Base-by-base conservation (phyloP, 2,329 filamentous ascomycete genomes). In the Diplodia seriata region DNA sequence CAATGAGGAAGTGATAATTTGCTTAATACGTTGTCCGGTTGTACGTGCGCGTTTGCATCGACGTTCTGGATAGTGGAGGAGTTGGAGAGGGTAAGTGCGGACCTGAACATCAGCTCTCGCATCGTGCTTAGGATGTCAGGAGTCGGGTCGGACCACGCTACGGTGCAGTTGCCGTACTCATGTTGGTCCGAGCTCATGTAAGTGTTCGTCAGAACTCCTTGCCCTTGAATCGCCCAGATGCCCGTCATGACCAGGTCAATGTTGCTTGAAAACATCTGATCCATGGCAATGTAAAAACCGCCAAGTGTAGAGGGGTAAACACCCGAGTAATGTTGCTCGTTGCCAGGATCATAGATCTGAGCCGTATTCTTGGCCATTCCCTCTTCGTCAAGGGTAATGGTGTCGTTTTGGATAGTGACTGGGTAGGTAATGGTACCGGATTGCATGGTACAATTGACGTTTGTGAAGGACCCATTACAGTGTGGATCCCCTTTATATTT, bases 21-120 rank as follows among this genome's bases (percentile, higher is more conserved):
- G 64, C 65, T 4, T 54, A 26, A 53, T 72, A 74, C 1, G 69
- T 18, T 9, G 40, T 29, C 4, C 50, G 65, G 23, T 68, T 50
- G 61, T 72, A 69, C 3, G 3, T 15, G 4, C 51, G 23, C 14
- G 47, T 38, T 38, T 18, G 26, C 43, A 15, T 18, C 18, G n/a
- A 18, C 29, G 12, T 14, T 53, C 31, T 64, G 61, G 31, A 9
- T 1, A 9, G 26, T 55, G 3, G 54, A 33, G 1, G 3, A 4
- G 33, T 36, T 56, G 29, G 54, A 56, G 11, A 56, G 29, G 18
- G 1, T 26, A 29, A 56, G 15, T 26, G 54, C 9, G 6, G 54
- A 8, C 26, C 54, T 31, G 54, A 56, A 56, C 9, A 23, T 23
- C 4, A 56, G 54, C n/a, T 33, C 54, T 18, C 54, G 54, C 8